phyloP scores from a whole-genome alignment of 2,329 filamentous ascomycete species.

The Massarina eburnea region DNA sequence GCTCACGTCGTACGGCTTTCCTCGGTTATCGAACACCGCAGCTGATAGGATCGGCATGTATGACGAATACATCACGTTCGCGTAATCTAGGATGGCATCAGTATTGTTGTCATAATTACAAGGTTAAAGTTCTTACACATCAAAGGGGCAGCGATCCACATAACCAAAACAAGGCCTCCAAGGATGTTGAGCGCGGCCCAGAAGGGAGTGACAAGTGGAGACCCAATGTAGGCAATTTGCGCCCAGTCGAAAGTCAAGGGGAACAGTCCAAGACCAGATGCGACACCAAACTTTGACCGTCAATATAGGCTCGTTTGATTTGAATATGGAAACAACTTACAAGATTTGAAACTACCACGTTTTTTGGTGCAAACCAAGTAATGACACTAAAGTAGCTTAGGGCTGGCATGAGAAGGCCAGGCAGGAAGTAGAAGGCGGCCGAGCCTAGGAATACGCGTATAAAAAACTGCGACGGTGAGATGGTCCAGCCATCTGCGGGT shows the following conservation, averaged over 20 bases:
- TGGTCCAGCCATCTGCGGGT: conserved; percentile 77
- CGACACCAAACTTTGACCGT: conserved; percentile 66
- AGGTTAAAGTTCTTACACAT: conserved; percentile 54
- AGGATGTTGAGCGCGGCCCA: conserved; percentile 86
- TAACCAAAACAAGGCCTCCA: conserved; percentile 75
- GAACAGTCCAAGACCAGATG: conserved; percentile 81
- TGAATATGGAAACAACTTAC: conserved; percentile 40
- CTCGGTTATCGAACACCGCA: conserved; percentile 83
- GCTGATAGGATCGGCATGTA: conserved; percentile 87
- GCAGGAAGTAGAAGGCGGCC: conserved; percentile 82
- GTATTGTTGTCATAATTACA: background rate
- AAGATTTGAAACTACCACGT: conserved; percentile 81
- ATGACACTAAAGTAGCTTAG: conserved; percentile 87
- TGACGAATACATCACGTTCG: conserved; percentile 75
- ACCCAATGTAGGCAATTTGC: conserved; percentile 85
- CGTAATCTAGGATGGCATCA: conserved; percentile 58
- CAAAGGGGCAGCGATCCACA: conserved; percentile 81
- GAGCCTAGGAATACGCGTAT: conserved; percentile 69
- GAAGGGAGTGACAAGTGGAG: conserved; percentile 79
- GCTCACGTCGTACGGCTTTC: conserved; percentile 77
- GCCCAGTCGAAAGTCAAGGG: conserved; percentile 91
- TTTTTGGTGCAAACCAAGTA: conserved; percentile 86
- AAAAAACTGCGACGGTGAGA: conserved; percentile 84
- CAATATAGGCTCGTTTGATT: background rate
- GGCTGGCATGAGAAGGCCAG: conserved; percentile 78